phyloP scores from a whole-genome alignment of 768 basidiomycete genomes.

The Amyloporia xantha region DNA sequence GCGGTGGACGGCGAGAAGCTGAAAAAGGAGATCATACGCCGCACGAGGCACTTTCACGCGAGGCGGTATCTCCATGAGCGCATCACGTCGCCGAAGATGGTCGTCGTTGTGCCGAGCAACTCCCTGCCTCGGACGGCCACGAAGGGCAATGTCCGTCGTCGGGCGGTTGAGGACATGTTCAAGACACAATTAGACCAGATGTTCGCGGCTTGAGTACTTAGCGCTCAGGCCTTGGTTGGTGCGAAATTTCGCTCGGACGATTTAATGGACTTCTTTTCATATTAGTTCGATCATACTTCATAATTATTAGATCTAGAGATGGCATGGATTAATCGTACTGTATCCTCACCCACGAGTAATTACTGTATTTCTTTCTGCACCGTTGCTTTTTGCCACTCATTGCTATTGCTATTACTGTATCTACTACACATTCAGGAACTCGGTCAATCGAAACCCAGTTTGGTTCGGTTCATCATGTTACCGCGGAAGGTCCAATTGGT shows the following conservation, averaged over 20 bases:
- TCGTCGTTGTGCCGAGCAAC: constrained; percentile 55
- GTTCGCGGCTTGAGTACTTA: constrained; percentile 30
- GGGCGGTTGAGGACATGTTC: constrained; percentile 63
- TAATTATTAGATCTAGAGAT: too few relatives aligned
- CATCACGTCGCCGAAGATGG: constrained; percentile 53
- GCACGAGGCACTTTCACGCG: constrained; percentile 60
- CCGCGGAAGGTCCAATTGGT: too few relatives aligned
- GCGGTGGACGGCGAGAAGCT: constrained; percentile 43
- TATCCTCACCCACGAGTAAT: too few relatives aligned
- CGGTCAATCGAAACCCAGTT: too few relatives aligned
- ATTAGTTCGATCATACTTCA: too few relatives aligned
- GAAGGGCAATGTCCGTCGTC: constrained; percentile 70
- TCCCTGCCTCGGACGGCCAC: constrained; percentile 67
- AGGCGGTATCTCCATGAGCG: constrained; percentile 70
- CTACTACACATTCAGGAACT: too few relatives aligned
- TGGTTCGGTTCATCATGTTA: too few relatives aligned
- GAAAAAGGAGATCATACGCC: constrained; percentile 61
- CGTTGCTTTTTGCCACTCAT: too few relatives aligned
- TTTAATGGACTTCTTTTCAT: background rate
- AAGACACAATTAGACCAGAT: constrained; percentile 48
- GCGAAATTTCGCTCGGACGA: background rate
- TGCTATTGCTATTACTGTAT: too few relatives aligned
- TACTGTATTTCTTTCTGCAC: too few relatives aligned
- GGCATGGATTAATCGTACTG: too few relatives aligned
- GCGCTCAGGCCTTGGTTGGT: background rate